Evolutionary conservation across 192 early-diverging fungal species (phyloP).

Genomic region (Backusella circina): DNA sequence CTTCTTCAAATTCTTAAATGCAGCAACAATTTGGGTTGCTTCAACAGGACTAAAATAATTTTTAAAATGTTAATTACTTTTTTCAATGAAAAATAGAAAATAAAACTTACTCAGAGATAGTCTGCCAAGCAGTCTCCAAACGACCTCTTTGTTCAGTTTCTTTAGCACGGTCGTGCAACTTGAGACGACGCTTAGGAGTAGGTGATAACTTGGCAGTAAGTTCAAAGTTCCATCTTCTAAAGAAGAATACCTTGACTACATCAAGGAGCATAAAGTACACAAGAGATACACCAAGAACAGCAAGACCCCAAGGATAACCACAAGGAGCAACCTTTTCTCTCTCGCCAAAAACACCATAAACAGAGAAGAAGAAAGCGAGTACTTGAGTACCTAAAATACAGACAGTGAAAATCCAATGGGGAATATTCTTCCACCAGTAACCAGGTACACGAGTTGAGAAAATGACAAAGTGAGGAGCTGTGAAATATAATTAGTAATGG

Average conservation of each 20-base stretch:
- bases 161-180: constrained; percentile 45
- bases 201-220: constrained; percentile 79
- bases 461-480: constrained; percentile 80
- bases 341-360: constrained; percentile 54
- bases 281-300: constrained; percentile 63
- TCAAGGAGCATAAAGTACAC: constrained; percentile 76
- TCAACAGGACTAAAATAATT: constrained; percentile 13
- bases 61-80: neutral
- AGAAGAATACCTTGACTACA: constrained; percentile 72
- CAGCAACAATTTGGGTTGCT: constrained; percentile 18
- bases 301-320: constrained; percentile 63
- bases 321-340: constrained; percentile 42
- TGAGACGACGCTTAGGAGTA: constrained; percentile 47
- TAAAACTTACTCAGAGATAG: neutral
- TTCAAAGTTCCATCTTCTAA: constrained; percentile 80
- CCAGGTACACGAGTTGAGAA: constrained; percentile 77
- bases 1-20: constrained; percentile 12
- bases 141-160: constrained; percentile 18
- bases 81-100: neutral
- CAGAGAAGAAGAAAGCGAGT: constrained; percentile 77
- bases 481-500: neutral
- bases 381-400: constrained; percentile 78
- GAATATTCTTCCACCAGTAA: constrained; percentile 78
- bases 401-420: constrained; percentile 61
- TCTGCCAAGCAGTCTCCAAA: neutral